Conservation (phyloP, 257 asterid genomes). For the Solanum peruvianum region DNA sequence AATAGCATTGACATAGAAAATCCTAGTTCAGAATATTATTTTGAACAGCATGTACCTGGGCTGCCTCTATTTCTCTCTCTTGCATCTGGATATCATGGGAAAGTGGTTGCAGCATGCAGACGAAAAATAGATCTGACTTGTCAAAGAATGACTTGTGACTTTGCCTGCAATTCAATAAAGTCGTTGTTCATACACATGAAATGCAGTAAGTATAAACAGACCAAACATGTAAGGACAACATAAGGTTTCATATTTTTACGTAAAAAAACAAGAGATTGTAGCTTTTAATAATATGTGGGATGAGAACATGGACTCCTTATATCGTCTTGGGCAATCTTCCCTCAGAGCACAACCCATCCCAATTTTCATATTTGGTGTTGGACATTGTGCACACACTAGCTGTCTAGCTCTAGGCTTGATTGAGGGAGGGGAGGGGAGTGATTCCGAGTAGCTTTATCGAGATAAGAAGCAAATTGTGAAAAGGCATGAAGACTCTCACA, state of each 20-base stretch:
- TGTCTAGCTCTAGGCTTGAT: background rate
- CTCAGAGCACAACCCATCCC: background rate
- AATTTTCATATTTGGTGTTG: background rate
- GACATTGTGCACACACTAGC: background rate
- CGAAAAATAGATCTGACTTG: constrained; percentile 80
- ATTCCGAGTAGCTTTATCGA: background rate
- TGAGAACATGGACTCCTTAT: background rate
- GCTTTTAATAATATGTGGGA: background rate
- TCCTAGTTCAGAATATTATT: background rate
- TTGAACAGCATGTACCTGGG: constrained; percentile 43
- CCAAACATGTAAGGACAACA: background rate
- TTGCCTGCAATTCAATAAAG: constrained; percentile 39
- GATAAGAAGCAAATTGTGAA: background rate
- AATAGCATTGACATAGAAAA: background rate
- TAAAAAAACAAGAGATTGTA: background rate
- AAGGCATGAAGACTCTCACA: background rate
- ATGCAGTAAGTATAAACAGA: background rate
- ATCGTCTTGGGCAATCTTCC: background rate
- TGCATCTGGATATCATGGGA: constrained; percentile 60
- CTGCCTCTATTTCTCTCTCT: constrained; percentile 91
- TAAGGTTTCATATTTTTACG: background rate
- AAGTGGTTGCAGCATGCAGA: constrained; percentile 87
- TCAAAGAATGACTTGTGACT: constrained; percentile 74
- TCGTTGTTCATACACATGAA: background rate
- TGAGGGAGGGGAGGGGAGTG: background rate